Conservation (phyloP, 2,329 filamentous ascomycete species). For the Fusarium papillatum region DNA sequence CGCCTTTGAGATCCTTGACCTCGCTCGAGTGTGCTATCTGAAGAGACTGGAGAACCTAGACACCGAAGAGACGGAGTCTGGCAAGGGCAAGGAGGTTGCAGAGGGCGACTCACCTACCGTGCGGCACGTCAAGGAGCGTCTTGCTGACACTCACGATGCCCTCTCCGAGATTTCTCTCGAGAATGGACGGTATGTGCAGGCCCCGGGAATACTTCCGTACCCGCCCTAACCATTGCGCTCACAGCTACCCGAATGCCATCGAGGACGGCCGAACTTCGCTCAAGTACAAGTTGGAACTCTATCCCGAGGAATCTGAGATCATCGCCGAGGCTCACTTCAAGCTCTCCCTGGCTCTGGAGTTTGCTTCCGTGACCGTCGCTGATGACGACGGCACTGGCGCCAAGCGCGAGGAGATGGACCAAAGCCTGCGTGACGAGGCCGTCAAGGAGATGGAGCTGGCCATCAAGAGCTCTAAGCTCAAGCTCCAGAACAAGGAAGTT, state of each 20-base stretch:
- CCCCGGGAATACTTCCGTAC: neutral
- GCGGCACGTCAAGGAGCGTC: conserved; percentile 82
- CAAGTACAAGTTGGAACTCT: conserved; percentile 83
- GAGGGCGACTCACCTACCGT: conserved; percentile 56
- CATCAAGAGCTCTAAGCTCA: conserved; percentile 79
- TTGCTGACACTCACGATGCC: conserved; percentile 94
- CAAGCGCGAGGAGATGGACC: conserved; percentile 71
- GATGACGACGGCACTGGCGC: conserved; percentile 61
- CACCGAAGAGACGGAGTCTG: conserved; percentile 50
- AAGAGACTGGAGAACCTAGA: conserved; percentile 63
- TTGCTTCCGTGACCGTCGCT: conserved; percentile 81
- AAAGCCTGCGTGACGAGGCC: conserved; percentile 79
- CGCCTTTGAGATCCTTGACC: conserved; percentile 87
- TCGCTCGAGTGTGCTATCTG: conserved; percentile 76
- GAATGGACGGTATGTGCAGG: conserved; percentile 77
- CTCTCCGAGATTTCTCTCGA: conserved; percentile 98
- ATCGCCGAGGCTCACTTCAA: conserved; percentile 98
- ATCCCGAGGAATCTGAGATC: conserved; percentile 84
- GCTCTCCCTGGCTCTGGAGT: conserved; percentile 94
- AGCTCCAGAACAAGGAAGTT: conserved; percentile 78
- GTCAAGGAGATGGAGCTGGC: conserved; percentile 79
- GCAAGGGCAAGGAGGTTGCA: conserved; percentile 58
- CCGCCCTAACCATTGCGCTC: conserved; percentile 15
- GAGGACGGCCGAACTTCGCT: conserved; percentile 85
- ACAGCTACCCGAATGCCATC: conserved; percentile 86